Base-by-base conservation (phyloP, 225 moss, liverwort and hornwort genomes). In the Rhytidiadelphus loreus region DNA sequence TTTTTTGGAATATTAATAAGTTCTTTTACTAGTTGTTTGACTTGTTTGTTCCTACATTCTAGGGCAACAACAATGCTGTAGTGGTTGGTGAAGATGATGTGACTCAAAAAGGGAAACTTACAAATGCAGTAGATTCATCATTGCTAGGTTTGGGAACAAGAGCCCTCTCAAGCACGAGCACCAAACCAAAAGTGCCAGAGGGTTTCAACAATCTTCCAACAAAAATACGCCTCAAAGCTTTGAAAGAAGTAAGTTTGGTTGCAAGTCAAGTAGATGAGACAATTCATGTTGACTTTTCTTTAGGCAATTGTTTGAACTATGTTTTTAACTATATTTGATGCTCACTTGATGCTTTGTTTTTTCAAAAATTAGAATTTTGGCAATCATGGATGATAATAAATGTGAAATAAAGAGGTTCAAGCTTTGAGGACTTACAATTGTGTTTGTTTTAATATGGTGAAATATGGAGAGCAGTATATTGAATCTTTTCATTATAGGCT, bases 401-500 rank as follows among this genome's bases (percentile, higher is more conserved):
- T 89, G 24, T 64, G 22, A 50, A 56, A 53, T 71, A 44, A 57
- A 80, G 72, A 50, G 21, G 39, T 55, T 77, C 32, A 64, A 63
- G 71, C 19, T 87, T 72, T 41, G 32, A 60, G 2, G n/a, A 60
- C 57, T 84, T 32, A 77, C 10, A 29, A 18, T 35, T 39, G 9
- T 56, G 2, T 81, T 77, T 71, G 39, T 87, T 86, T 74, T 39
- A 73, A 57, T 22, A 12, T 84, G 50, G 39, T 69, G 13, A 48
- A 59, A 65, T 70, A 50, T 77, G 80, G 52, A 70, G 20, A 70
- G 83, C 78, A 98, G 96, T 98, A 93, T 61, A 91, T 98, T 52
- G 92, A 77, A 65, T 92, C 95, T 41, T 98, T 95, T 77, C 92
- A 95, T 56, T 98, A 98, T 63, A 94, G 95, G 69, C 93, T 94